Base-by-base conservation (phyloP, 2,329 filamentous ascomycete genomes). In the Myriosclerotinia scirpicola region DNA sequence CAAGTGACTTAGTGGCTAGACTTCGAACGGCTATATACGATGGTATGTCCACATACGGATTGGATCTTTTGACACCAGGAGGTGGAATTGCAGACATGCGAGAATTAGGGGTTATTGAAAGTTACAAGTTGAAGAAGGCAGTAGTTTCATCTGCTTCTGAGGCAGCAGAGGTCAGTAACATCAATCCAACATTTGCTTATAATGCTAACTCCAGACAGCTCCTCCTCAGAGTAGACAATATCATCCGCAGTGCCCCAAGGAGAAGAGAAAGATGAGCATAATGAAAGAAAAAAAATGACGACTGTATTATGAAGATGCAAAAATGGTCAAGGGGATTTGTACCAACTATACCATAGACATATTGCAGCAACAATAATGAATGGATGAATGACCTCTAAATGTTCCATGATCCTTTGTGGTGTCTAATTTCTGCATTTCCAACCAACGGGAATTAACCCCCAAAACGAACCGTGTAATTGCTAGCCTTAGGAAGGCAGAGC, bases 91-190 rank as follows among this genome's bases (percentile, higher is more conserved):
- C 92, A 15, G 95, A 99, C 76, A 99, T 99, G 95, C 87, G 94
- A 64, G 92, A 99, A 75, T 78, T 96, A 58, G 95, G 95, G 54
- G 93, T 99, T 38, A 90, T 99, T 72, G 95, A 99, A 82, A 96
- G 92, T 79, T 98, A 97, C 84, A 99, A 99, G 85, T 82, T 99
- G 78, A 99, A 99, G 87, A 90, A 88, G 78, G 95, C 95, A n/a
- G 95, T 99, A 65, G 95, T 99, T 62, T 96, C 91, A 64, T 97
- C 93, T 69, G 95, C 95, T 30, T 96, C 92, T 67, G 95, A 99
- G 81, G 95, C 95, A 70, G 93, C 95, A 71, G 95, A 99, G 86
- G 92, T 96, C 83, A 82, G 88, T 78, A 38, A 54, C 6, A 22
- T 44, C 40, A 44, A 22, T 36, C 54, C 65, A 36, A 71, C 71